Conservation (phyloP, 805 yeast genomes). For the Yueomyces sp. region DNA sequence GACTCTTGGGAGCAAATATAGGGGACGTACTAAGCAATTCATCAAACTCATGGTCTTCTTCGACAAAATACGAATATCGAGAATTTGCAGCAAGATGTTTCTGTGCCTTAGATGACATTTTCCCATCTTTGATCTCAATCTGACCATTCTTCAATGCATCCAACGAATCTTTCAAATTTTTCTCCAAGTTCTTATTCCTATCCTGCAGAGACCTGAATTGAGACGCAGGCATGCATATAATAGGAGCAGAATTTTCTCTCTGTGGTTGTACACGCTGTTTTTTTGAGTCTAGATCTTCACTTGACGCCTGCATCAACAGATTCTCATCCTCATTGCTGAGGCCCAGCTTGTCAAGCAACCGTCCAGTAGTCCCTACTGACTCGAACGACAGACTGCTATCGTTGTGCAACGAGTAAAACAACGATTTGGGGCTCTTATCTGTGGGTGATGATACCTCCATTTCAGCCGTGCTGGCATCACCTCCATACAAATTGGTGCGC, state of each 20-base stretch:
- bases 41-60: constrained; percentile 15
- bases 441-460: not conserved
- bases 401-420: constrained; percentile 1
- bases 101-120: constrained; percentile 13
- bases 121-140: constrained; percentile 5
- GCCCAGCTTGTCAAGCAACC: constrained; percentile 22
- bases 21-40: not conserved
- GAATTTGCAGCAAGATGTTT: constrained; percentile 16
- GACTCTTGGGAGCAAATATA: not conserved
- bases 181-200: constrained; percentile 3
- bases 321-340: constrained; percentile 21
- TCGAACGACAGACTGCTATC: constrained; percentile 18
- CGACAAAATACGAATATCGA: constrained; percentile 23
- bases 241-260: not conserved
- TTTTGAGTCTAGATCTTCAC: constrained; percentile 4
- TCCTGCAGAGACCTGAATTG: constrained; percentile 18
- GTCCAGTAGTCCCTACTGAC: constrained; percentile 18
- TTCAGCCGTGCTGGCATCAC: too few species aligned
- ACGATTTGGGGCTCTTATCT: not conserved
- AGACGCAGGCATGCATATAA: constrained; percentile 21
- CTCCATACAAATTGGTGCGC: too few species aligned
- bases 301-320: constrained; percentile 16
- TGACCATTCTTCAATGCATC: not conserved
- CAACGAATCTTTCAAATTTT: not conserved
- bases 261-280: not conserved